Evolutionary conservation across 139 green algal species (phyloP).

Genomic region (Auxenochlorella protothecoides): DNA sequence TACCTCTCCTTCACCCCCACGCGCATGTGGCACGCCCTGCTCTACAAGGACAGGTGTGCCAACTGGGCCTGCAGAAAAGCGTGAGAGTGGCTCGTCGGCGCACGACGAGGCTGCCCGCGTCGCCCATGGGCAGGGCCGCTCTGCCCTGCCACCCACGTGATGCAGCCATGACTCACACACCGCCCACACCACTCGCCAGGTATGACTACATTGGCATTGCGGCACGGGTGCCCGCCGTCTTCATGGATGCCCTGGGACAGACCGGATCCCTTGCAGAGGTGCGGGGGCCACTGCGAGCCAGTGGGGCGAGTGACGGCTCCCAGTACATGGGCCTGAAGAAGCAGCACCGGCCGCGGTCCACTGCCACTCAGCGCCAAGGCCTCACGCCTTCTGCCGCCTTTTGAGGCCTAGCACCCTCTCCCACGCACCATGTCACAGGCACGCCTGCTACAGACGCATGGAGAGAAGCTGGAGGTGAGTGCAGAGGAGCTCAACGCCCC

Average conservation of each 20-base stretch:
- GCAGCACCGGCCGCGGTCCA: too few relatives aligned
- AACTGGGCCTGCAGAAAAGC: too few relatives aligned
- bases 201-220: conserved; percentile 62
- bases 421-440: neutral
- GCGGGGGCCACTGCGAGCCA: too few relatives aligned
- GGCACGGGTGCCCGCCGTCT: conserved; percentile 2
- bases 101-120: too few relatives aligned
- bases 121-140: too few relatives aligned
- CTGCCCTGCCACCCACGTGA: neutral
- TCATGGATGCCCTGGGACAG: conserved; percentile 1
- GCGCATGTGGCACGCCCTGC: conserved; percentile 67
- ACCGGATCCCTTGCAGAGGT: too few relatives aligned
- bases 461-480: conserved; percentile 11
- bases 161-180: neutral
- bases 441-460: neutral
- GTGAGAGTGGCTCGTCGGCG: too few relatives aligned
- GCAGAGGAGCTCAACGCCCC: conserved; percentile 12
- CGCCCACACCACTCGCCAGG: neutral
- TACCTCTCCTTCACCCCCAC: conserved; percentile 60
- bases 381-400: too few relatives aligned
- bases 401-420: too few relatives aligned
- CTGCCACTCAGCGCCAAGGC: too few relatives aligned
- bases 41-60: conserved; percentile 57
- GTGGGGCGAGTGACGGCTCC: too few relatives aligned
- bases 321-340: too few relatives aligned